Evolutionary conservation across 108 stramenopile species (phyloP).

Genomic region (Cyclostephanos tholiformis): DNA sequence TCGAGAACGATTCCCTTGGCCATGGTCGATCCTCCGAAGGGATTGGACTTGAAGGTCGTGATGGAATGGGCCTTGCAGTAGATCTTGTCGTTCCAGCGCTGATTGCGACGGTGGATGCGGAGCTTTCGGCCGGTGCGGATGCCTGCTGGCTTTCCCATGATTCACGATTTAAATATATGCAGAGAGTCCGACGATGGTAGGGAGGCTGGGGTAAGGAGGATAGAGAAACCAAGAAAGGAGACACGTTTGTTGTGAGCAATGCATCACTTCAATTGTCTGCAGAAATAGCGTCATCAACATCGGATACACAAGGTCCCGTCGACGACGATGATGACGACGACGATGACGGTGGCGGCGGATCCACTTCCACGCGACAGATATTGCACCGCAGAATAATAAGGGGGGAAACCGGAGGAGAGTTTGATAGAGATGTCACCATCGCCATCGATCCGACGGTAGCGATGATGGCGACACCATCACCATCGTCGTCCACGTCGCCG

Average conservation of each 20-base stretch:
- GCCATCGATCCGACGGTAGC: not conserved
- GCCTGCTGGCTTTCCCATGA: slow-evolving; percentile 97
- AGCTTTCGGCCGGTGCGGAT: slow-evolving; percentile 99
- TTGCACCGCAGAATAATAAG: slow-evolving; percentile 11
- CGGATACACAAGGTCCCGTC: not conserved
- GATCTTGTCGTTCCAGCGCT: slow-evolving; percentile 93
- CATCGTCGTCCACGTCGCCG: not conserved
- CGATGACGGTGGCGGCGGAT: not conserved
- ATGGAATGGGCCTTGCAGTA: slow-evolving; percentile 99
- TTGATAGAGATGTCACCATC: not conserved
- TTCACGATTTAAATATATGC: slow-evolving; percentile 27
- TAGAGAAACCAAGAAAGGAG: slow-evolving; percentile 11
- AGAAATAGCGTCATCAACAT: slow-evolving; percentile 2
- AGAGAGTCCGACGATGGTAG: not conserved
- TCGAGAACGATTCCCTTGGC: slow-evolving; percentile 99
- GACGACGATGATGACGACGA: no score
- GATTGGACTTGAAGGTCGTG: slow-evolving; percentile 99
- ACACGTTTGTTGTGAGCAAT: slow-evolving; percentile 18
- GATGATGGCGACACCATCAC: not conserved
- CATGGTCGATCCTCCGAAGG: slow-evolving; percentile 99
- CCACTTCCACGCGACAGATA: slow-evolving; percentile 17
- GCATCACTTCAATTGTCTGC: slow-evolving; percentile 11
- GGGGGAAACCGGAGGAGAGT: not conserved
- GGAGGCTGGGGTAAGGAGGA: slow-evolving; percentile 9
- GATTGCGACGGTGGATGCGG: slow-evolving; percentile 95